Percentiles rank a stretch among this genome's conserved stretches.
Conservation (phyloP, 805 yeast species). For the Ogataea chonburiensis region DNA sequence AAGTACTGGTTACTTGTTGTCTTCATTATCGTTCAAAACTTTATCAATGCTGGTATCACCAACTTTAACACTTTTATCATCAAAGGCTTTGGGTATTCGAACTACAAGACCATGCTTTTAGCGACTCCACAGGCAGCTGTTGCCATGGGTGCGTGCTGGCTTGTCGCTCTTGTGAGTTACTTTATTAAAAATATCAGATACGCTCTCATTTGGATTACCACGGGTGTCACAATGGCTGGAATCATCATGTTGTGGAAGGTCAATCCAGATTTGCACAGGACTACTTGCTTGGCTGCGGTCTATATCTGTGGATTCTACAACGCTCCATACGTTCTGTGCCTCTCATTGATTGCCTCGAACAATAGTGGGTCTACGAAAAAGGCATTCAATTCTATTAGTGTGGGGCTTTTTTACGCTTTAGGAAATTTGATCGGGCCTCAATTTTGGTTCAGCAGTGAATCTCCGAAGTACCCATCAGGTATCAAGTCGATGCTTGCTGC, state of each 20-base stretch:
- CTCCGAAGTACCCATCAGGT: conserved; percentile 57
- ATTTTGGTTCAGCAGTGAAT: conserved; percentile 48
- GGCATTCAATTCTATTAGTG: conserved; percentile 48
- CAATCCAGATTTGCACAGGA: conserved; percentile 13
- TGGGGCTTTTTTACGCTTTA: conserved; percentile 52
- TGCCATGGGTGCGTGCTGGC: conserved; percentile 35
- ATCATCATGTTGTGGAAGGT: conserved; percentile 26
- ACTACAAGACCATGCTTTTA: conserved; percentile 36
- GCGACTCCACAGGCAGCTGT: conserved; percentile 35
- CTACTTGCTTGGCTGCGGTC: conserved; percentile 24
- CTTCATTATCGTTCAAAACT: conserved; percentile 38
- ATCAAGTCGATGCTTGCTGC: conserved; percentile 43
- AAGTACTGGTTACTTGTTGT: conserved; percentile 32
- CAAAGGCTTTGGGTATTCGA: conserved; percentile 36
- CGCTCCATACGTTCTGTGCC: conserved; percentile 19
- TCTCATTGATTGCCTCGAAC: conserved; percentile 37
- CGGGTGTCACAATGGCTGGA: conserved; percentile 31
- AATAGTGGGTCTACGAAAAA: conserved; percentile 63
- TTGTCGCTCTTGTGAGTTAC: conserved; percentile 17
- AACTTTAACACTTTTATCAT: conserved; percentile 47
- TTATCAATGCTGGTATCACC: conserved; percentile 59
- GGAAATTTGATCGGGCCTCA: conserved; percentile 66
- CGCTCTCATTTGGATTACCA: conserved; percentile 27
- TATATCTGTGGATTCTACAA: conserved; percentile 22
- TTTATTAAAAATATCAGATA: conserved; percentile 24